These are phyloP conservation scores for Boletus patriciae DNA, from an alignment of 768 basidiomycete genomes.

Conservation along the genomic window DNA sequence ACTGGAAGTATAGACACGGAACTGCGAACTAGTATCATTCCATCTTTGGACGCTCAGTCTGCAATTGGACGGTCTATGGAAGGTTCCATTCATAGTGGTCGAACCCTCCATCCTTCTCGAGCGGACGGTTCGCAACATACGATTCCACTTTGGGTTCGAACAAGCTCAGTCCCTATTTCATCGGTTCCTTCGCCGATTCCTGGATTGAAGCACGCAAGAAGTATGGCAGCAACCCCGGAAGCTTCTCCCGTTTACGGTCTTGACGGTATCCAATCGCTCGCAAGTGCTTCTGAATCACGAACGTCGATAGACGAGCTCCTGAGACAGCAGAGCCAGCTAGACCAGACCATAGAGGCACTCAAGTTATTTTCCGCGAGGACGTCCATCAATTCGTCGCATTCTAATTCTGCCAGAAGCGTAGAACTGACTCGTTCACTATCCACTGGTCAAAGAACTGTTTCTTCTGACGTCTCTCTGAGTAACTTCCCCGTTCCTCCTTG, in stretches of 20 bases:
- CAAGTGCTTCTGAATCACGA: slow-evolving; percentile 18
- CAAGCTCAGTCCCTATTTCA: background rate
- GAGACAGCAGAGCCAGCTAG: slow-evolving; percentile 63
- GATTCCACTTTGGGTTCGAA: slow-evolving; percentile 3
- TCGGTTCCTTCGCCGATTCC: background rate
- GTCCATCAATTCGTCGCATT: slow-evolving; percentile 30
- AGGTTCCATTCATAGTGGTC: slow-evolving; percentile 6
- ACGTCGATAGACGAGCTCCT: slow-evolving; percentile 52
- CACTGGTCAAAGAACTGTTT: slow-evolving; percentile 26
- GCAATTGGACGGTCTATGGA: slow-evolving; percentile 4
- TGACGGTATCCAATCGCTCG: slow-evolving; percentile 32
- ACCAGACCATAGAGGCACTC: slow-evolving; percentile 61
- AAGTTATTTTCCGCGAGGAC: slow-evolving; percentile 41
- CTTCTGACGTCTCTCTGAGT: slow-evolving; percentile 65
- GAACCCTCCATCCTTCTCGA: background rate
- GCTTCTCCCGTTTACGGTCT: slow-evolving; percentile 50
- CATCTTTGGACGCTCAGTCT: slow-evolving; percentile 11
- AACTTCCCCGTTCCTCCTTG: slow-evolving; percentile 66
- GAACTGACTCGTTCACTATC: slow-evolving; percentile 27
- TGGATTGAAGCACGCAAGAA: background rate
- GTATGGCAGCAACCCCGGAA: background rate
- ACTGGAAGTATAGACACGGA: slow-evolving; percentile 1
- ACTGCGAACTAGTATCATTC: slow-evolving; percentile 1
- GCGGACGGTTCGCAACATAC: background rate
- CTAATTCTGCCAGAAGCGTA: slow-evolving; percentile 31